Evolutionary conservation across 1,284 basidiomycete species (phyloP), one percentile per base, ranked within the genome.

Genomic region (Sphaerobolus stellatus): DNA sequence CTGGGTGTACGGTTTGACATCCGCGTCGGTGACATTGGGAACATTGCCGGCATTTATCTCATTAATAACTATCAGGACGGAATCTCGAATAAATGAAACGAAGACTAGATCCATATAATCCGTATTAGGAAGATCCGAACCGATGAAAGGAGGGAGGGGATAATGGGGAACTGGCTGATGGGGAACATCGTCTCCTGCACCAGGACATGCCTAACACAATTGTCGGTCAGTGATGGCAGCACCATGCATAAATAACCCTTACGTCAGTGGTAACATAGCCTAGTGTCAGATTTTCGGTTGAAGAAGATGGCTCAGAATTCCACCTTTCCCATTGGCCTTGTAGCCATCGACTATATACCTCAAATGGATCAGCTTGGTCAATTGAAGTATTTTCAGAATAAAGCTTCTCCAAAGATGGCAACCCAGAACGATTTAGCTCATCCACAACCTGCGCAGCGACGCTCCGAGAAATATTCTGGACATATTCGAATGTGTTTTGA

Each of bases 241-340:
- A 41, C 20, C n/a, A 33, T 20, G 18, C 29, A 16, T 18, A 52
- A 45, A 34, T 14, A 34, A 16, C 4, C 56, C 84, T 65, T 59
- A 87, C 85, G 63, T 90, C 88, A 0, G 68, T 62, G 1, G 88
- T 90, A n/a, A 88, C 85, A 64, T 90, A 90, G 60, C 88, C 87
- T 24, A 84, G 66, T 1, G 84, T 88, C 63, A 80, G 62, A 60
- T 84, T 80, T 34, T 62, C 56, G 44, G 52, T 44, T 8, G 69
- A 72, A 27, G 76, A 65, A n/a, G n/a, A n/a, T 40, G 67, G 68
- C 60, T 70, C 71, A n/a, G 66, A 59, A 6, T 63, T 8, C 59
- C 61, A 54, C 70, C 62, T 43, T 68, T 65, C 56, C 59, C 65
- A 55, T 75, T 71, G 84, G 84, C 86, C 78, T 63, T 72, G 67